phyloP scores from a whole-genome alignment of 345 rosid genomes.

The Laguncularia racemosa region DNA sequence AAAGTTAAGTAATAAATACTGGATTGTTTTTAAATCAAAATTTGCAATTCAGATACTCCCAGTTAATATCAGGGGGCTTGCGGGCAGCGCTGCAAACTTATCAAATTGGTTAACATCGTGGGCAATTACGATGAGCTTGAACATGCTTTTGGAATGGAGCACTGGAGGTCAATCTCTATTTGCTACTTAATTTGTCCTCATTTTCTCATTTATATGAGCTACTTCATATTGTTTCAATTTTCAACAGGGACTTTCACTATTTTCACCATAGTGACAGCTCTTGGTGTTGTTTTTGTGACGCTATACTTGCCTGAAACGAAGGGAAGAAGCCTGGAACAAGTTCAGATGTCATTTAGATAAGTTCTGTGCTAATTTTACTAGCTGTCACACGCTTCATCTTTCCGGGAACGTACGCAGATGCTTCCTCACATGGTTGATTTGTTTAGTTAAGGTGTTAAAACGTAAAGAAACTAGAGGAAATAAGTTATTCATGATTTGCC shows the following conservation, averaged over 20 bases:
- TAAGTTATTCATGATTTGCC: no score
- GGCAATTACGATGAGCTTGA: conserved; percentile 50
- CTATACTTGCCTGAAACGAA: conserved; percentile 65
- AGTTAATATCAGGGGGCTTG: conserved; percentile 50
- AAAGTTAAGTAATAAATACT: no score
- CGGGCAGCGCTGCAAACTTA: conserved; percentile 59
- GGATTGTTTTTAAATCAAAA: no score
- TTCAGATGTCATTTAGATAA: conserved; percentile 61
- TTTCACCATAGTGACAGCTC: conserved; percentile 27
- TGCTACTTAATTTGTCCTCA: not conserved
- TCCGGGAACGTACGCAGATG: no score
- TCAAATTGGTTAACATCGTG: conserved; percentile 48
- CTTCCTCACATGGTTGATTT: no score
- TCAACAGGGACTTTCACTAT: conserved; percentile 52
- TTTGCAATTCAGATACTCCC: conserved; percentile 28
- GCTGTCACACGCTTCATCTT: not conserved
- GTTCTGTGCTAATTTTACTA: not conserved
- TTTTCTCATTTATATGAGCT: not conserved
- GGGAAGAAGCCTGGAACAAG: conserved; percentile 67
- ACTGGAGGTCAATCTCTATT: conserved; percentile 35
- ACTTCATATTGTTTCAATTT: not conserved
- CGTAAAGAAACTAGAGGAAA: not conserved
- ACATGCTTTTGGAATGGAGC: conserved; percentile 57
- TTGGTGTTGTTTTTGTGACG: conserved; percentile 31
- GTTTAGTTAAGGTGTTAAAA: no score